A percentile compares a stretch with the other conserved stretches of the same genome.
These are phyloP conservation scores for Thoreauomyces humboldtii DNA, from an alignment of 192 early-diverging fungal genomes.

Conservation along the genomic window DNA sequence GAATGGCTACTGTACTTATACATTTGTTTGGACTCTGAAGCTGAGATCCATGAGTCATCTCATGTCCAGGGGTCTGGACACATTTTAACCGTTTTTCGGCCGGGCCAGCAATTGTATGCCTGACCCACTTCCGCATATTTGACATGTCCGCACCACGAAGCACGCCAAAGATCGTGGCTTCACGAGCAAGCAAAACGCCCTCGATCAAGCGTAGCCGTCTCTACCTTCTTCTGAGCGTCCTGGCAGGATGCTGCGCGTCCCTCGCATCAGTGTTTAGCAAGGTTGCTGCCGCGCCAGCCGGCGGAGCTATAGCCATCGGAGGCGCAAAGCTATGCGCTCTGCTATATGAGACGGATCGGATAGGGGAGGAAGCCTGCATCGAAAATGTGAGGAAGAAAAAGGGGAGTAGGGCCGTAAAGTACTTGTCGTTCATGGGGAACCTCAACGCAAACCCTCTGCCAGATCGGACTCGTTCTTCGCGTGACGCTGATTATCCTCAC, in stretches of 20 bases:
- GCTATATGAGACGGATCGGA: not conserved
- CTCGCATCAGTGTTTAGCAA: slow-evolving; percentile 81
- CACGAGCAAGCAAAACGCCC: not conserved
- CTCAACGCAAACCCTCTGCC: not conserved
- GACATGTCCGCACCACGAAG: too few relatives aligned
- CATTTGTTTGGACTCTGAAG: too few relatives aligned
- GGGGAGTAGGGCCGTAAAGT: not conserved
- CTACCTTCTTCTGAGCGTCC: slow-evolving; percentile 22
- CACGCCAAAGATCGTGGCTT: too few relatives aligned
- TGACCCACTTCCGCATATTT: too few relatives aligned
- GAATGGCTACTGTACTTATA: too few relatives aligned
- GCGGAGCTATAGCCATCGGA: not conserved
- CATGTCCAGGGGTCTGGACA: too few relatives aligned
- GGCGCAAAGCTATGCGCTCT: not conserved
- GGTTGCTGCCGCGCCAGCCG: slow-evolving; percentile 35
- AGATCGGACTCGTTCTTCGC: slow-evolving; percentile 33
- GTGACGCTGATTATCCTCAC: slow-evolving; percentile 55
- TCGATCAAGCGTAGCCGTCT: not conserved
- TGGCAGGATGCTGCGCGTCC: slow-evolving; percentile 71
- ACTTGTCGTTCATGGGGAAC: not conserved
- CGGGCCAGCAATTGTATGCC: too few relatives aligned
- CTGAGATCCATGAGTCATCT: too few relatives aligned
- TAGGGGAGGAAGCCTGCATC: not conserved
- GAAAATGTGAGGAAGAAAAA: too few relatives aligned
- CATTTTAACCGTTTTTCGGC: too few relatives aligned